These are phyloP conservation scores for Quercus gilva DNA, from an alignment of 306 rosid species.

Conservation along the genomic window DNA sequence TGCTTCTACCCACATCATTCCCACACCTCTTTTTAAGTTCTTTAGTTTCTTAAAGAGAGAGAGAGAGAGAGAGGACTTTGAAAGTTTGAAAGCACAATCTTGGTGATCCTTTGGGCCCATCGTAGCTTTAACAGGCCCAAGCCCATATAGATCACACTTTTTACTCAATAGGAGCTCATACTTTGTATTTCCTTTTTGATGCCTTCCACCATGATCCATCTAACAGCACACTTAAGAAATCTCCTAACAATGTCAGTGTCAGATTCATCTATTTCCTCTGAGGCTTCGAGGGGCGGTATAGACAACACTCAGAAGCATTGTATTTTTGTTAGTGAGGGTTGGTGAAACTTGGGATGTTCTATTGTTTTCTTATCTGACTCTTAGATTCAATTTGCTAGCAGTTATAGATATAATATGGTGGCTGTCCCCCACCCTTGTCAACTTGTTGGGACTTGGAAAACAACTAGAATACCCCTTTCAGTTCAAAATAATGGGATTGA, in stretches of 20 bases:
- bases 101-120: not conserved
- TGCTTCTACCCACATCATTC: not conserved
- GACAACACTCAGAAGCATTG: too few relatives aligned
- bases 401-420: not conserved
- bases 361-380: too few relatives aligned
- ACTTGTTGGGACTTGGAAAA: not conserved
- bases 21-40: not conserved
- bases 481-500: not conserved
- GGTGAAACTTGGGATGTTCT: too few relatives aligned
- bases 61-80: not conserved
- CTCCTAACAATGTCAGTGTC: not conserved
- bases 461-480: not conserved
- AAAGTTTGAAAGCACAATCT: not conserved
- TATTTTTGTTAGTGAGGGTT: too few relatives aligned
- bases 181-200: not conserved
- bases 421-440: too few relatives aligned
- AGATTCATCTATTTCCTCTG: not conserved
- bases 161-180: not conserved
- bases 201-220: not conserved
- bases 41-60: too few relatives aligned
- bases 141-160: not conserved
- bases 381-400: not conserved
- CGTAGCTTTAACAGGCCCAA: not conserved
- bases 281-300: too few relatives aligned
- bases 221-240: not conserved